Percentiles rank a stretch among this genome's conserved stretches.
phyloP scores from a whole-genome alignment of 2,329 filamentous ascomycete species.

The Fusarium xyrophilum region DNA sequence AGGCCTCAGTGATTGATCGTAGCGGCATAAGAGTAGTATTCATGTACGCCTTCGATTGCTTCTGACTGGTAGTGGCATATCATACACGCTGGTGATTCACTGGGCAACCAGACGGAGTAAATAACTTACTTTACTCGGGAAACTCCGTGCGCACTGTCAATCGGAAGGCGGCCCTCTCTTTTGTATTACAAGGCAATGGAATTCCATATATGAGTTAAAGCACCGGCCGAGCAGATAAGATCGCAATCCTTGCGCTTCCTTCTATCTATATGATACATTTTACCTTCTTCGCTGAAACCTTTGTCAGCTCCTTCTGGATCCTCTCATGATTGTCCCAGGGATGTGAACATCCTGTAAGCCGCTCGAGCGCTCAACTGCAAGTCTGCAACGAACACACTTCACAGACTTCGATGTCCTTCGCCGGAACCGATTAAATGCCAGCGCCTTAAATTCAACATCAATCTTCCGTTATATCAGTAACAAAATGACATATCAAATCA shows the following conservation, averaged over 20 bases:
- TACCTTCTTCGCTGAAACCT: accelerated
- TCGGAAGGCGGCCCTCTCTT: accelerated
- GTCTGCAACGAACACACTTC: accelerated
- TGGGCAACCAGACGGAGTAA: no score
- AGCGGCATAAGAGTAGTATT: accelerated
- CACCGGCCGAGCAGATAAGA: accelerated
- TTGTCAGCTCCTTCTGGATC: accelerated
- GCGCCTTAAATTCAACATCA: accelerated
- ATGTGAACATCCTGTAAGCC: accelerated
- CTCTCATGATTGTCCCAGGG: accelerated
- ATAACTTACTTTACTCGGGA: accelerated
- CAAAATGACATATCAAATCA: background rate
- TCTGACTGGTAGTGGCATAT: background rate
- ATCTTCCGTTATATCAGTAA: accelerated
- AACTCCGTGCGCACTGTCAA: background rate
- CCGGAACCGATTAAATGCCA: accelerated
- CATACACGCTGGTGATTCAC: background rate
- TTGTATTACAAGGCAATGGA: background rate
- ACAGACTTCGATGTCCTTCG: no score
- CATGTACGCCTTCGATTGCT: accelerated
- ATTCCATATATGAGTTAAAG: accelerated
- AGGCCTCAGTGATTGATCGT: background rate
- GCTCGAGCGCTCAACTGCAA: background rate
- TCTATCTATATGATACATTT: accelerated
- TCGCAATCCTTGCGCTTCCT: accelerated